Evolutionary conservation across 169 alveolate species (phyloP).

Genomic region (Miamiensis avidus): DNA sequence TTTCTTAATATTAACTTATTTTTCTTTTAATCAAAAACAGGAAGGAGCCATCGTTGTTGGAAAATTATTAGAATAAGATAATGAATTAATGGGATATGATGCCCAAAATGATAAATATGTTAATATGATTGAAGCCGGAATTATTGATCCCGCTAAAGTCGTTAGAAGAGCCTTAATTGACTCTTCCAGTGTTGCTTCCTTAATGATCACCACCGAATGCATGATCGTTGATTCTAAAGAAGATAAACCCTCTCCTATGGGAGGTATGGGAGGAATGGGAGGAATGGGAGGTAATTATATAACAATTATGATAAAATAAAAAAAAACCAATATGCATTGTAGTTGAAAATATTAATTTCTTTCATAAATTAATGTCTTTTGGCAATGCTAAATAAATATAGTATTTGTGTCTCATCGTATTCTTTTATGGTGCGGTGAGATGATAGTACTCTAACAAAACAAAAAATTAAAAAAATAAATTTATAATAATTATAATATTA

Average conservation of each 20-base stretch:
- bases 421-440: too few species aligned
- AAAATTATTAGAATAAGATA: slow-evolving; percentile 86
- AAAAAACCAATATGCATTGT: too few species aligned
- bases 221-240: slow-evolving; percentile 88
- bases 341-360: not conserved
- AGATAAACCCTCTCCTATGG: slow-evolving; percentile 26
- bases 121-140: slow-evolving; percentile 94
- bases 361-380: too few species aligned
- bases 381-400: too few species aligned
- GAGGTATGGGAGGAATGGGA: slow-evolving; percentile 75
- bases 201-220: slow-evolving; percentile 98
- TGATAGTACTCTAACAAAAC: too few species aligned
- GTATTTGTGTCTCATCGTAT: too few species aligned
- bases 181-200: slow-evolving; percentile 98
- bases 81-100: slow-evolving; percentile 92
- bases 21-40: too few species aligned
- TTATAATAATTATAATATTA: too few species aligned
- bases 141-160: slow-evolving; percentile 99
- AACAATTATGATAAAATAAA: too few species aligned
- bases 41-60: slow-evolving; percentile 96
- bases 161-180: slow-evolving; percentile 98
- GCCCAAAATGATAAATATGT: slow-evolving; percentile 95
- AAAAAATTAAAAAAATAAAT: too few species aligned
- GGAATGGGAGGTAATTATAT: slow-evolving; percentile 72
- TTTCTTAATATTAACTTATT: too few species aligned